Conservation (phyloP, 345 rosid genomes). For the Ceriops zippeliana region DNA sequence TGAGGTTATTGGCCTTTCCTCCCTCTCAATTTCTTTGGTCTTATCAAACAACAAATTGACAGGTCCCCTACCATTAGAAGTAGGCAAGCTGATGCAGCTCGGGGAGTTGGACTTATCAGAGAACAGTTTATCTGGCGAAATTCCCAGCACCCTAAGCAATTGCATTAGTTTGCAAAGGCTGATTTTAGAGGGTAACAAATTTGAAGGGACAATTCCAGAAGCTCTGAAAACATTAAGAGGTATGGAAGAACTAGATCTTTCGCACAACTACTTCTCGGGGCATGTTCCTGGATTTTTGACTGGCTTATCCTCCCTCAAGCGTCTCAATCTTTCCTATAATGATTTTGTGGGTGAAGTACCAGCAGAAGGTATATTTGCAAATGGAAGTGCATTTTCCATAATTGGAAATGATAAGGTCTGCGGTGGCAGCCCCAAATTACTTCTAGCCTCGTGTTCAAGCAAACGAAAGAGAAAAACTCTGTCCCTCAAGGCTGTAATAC, state of each 20-base stretch:
- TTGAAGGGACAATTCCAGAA: constrained; percentile 6
- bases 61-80: constrained; percentile 1
- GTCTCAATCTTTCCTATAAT: constrained; percentile 23
- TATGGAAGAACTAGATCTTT: constrained; percentile 15
- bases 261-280: constrained; percentile 22
- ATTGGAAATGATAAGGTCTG: constrained; percentile 16
- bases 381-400: constrained; percentile 8
- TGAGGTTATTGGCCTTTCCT: constrained; percentile 5
- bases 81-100: constrained; percentile 14
- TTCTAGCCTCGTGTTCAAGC: constrained; percentile 5
- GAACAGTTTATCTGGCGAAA: constrained; percentile 5
- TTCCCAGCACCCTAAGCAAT: background rate
- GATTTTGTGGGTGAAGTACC: constrained; percentile 20
- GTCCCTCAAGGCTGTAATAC: background rate
- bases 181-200: constrained; percentile 2
- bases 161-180: constrained; percentile 8
- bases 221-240: constrained; percentile 11
- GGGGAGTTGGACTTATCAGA: background rate
- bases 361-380: constrained; percentile 14
- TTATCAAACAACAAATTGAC: constrained; percentile 4
- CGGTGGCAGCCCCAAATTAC: constrained; percentile 8
- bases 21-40: background rate
- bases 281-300: constrained; percentile 12
- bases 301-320: background rate
- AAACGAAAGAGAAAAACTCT: too few species aligned